These are phyloP conservation scores for Pterulicium gracile DNA, from an alignment of 1,284 basidiomycete species.

Conservation along the genomic window DNA sequence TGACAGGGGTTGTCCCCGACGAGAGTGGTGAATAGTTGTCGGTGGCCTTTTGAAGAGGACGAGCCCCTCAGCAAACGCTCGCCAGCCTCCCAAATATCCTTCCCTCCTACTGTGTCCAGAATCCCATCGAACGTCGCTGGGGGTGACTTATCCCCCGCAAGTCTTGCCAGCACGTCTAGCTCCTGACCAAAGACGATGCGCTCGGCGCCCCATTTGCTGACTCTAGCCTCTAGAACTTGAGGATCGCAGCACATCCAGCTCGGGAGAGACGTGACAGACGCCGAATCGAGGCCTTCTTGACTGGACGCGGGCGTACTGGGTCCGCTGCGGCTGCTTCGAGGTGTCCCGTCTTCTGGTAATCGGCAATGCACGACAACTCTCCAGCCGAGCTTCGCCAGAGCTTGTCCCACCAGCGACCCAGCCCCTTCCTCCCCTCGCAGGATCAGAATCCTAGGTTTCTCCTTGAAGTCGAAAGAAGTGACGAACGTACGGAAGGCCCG, in stretches of 20 bases:
- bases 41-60: not conserved
- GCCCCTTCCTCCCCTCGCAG: conserved; percentile 68
- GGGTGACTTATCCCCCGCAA: conserved; percentile 15
- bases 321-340: conserved; percentile 11
- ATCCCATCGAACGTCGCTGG: conserved; percentile 52
- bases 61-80: conserved; percentile 38
- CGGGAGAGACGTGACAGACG: conserved; percentile 17
- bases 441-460: conserved; percentile 36
- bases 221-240: conserved; percentile 36
- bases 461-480: conserved; percentile 18
- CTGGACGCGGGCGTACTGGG: not conserved
- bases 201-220: conserved; percentile 52
- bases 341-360: conserved; percentile 19
- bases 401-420: conserved; percentile 67
- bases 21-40: conserved; percentile 58
- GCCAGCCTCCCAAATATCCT: conserved; percentile 63
- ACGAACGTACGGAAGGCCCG: conserved; percentile 61
- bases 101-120: conserved; percentile 73
- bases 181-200: conserved; percentile 50
- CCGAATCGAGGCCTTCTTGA: conserved; percentile 5
- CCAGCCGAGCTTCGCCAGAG: conserved; percentile 54
- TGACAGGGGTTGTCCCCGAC: conserved; percentile 56
- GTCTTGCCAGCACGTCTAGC: conserved; percentile 14
- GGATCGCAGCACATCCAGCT: conserved; percentile 17
- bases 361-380: conserved; percentile 63